Conservation (phyloP, 129 eudicot genomes). For the Artemisia argyi region DNA sequence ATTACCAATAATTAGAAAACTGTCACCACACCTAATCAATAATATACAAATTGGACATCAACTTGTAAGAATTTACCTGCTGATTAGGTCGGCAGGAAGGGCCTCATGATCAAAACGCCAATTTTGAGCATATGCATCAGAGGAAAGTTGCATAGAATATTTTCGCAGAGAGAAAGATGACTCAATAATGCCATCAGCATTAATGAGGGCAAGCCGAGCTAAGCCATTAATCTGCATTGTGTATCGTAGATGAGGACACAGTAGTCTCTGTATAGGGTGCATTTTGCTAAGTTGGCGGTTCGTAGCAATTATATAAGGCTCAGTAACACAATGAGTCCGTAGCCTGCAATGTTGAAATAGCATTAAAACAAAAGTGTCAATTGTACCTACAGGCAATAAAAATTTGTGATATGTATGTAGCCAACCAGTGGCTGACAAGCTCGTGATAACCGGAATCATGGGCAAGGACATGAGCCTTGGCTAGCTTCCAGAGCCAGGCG, state of each 20-base stretch:
- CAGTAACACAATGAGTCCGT: slow-evolving; percentile 64
- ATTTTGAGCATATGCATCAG: slow-evolving; percentile 55
- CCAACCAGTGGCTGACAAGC: slow-evolving; percentile 73
- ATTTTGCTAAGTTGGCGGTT: slow-evolving; percentile 65
- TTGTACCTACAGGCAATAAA: neutral
- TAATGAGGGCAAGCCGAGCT: slow-evolving; percentile 64
- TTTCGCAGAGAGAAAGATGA: slow-evolving; percentile 43
- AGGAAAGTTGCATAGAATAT: slow-evolving; percentile 63
- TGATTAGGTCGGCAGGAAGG: slow-evolving; percentile 63
- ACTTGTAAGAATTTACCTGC: slow-evolving; percentile 36
- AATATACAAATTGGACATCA: neutral
- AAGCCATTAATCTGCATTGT: slow-evolving; percentile 75
- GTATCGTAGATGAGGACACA: slow-evolving; percentile 75
- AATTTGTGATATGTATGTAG: neutral
- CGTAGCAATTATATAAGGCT: slow-evolving; percentile 75
- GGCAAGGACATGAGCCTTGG: slow-evolving; percentile 75
- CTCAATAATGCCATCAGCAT: slow-evolving; percentile 67
- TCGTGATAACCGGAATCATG: slow-evolving; percentile 82
- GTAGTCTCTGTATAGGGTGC: slow-evolving; percentile 63
- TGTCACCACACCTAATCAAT: neutral
- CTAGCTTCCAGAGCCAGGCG: slow-evolving; percentile 74
- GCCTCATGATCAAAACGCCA: slow-evolving; percentile 72
- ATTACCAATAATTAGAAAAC: neutral
- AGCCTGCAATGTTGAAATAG: slow-evolving; percentile 46
- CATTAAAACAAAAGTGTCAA: neutral